Evolutionary conservation across 176 grass and related monocot species (phyloP), one percentile per base, ranked within the genome.

Genomic region (Carex parvula): DNA sequence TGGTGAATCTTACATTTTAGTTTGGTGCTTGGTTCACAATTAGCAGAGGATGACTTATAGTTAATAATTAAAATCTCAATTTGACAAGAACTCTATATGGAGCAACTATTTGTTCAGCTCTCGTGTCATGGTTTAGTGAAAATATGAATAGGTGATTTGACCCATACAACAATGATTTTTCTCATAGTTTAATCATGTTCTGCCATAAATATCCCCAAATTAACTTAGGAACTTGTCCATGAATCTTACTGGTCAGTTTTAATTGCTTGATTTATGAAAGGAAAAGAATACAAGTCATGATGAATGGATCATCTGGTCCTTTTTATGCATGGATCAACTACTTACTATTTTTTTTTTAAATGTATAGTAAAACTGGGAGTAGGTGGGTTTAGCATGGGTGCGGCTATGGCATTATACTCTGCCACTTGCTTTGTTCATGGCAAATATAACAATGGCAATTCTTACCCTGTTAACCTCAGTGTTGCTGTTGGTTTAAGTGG

Each of bases 371-470:
- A 95, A 84, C 83, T 99, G 84, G 96, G 93, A 18, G 79, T 99
- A 68, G 96, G 96, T 67, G 96, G 96, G 60, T 99, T 99, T 85
- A 99, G 96, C 75, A 99, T 99, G 96, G 96, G 96, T 37, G 93
- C 96, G 69, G 96, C 93, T 48, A 93, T 87, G 77, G 91, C 91
- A 3, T 90, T 99, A 46, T 94, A 99, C 67, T 99, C 96, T 5
- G 96, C 91, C 73, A 94, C 93, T 76, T 94, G 91, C 64, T 99
- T 86, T 92, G 87, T 88, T 81, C 89, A 92, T 85, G 96, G 93
- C 84, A 95, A 89, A 89, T 99, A 95, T 80, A 91, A 87, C 80
- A 99, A 99, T 92, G 96, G 85, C 52, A 99, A 94, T 81, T 80
- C 91, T 85, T 99, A 95, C 42, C 77, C 93, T 48, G 88, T 99